Conservation (phyloP, 83 land plant species). For the Picea abies region DNA sequence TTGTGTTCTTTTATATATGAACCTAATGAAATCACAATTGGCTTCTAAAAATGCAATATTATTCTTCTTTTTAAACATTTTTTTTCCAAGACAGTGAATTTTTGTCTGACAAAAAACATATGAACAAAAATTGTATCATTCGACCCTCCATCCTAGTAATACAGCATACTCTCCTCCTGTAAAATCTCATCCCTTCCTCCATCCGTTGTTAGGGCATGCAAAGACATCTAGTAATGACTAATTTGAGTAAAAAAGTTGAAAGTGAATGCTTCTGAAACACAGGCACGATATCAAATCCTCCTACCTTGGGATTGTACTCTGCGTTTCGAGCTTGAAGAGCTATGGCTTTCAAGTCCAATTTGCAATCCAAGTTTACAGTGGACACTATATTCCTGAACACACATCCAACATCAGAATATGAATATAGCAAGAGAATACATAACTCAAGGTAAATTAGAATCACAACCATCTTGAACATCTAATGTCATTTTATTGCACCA, state of each 20-base stretch:
- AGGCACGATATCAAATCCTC: background rate
- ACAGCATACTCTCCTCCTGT: too few relatives aligned
- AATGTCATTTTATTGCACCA: too few relatives aligned
- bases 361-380: conserved; percentile 53
- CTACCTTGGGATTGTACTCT: conserved; percentile 51
- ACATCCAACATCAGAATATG: background rate
- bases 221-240: background rate
- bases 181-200: too few relatives aligned
- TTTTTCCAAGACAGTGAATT: background rate
- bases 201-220: background rate
- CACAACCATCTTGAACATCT: too few relatives aligned
- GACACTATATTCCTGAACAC: conserved; percentile 42
- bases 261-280: background rate
- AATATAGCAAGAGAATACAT: too few relatives aligned
- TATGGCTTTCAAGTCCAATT: conserved; percentile 41
- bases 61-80: background rate
- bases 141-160: background rate
- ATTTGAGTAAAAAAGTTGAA: background rate
- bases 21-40: background rate
- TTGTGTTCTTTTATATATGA: too few relatives aligned
- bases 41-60: background rate
- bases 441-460: too few relatives aligned
- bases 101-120: too few relatives aligned
- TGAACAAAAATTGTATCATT: background rate
- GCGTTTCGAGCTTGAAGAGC: conserved; percentile 59